Conservation (phyloP, 208 protist species). For the Acanthamoeba castellanii region DNA sequence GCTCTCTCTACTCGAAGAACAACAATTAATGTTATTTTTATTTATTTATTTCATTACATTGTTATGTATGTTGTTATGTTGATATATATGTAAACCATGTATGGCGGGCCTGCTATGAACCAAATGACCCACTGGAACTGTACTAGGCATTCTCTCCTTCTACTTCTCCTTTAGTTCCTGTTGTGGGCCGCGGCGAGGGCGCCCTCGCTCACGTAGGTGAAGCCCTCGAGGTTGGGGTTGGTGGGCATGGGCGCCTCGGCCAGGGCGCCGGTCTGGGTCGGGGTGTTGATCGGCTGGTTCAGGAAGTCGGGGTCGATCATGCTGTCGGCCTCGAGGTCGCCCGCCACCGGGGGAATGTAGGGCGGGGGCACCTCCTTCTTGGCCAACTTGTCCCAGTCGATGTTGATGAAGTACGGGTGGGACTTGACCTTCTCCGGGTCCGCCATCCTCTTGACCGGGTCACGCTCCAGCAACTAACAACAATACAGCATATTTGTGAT, state of each 20-base stretch:
- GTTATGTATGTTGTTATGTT: no score
- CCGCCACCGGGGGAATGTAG: neutral
- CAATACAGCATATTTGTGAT: no score
- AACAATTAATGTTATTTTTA: neutral
- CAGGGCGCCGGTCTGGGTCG: neutral
- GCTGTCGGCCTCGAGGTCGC: neutral
- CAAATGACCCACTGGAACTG: no score
- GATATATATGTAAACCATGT: no score
- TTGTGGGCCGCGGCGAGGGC: neutral
- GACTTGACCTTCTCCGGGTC: neutral
- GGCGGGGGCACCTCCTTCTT: constrained; percentile 34
- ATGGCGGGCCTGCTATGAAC: no score
- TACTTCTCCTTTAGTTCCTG: no score
- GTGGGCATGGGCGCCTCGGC: neutral
- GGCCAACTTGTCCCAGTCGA: constrained; percentile 85
- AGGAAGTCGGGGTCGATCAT: constrained; percentile 13
- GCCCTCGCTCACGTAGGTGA: constrained; percentile 41
- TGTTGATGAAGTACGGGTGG: constrained; percentile 82
- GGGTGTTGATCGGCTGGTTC: constrained; percentile 6
- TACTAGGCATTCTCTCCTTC: no score
- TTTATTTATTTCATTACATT: no score
- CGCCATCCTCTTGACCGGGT: constrained; percentile 77
- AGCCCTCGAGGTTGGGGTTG: neutral
- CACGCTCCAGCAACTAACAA: constrained; percentile 8
- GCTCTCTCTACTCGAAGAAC: neutral